Conservation (phyloP, 257 asterid species). For the Penstemon barbatus region DNA sequence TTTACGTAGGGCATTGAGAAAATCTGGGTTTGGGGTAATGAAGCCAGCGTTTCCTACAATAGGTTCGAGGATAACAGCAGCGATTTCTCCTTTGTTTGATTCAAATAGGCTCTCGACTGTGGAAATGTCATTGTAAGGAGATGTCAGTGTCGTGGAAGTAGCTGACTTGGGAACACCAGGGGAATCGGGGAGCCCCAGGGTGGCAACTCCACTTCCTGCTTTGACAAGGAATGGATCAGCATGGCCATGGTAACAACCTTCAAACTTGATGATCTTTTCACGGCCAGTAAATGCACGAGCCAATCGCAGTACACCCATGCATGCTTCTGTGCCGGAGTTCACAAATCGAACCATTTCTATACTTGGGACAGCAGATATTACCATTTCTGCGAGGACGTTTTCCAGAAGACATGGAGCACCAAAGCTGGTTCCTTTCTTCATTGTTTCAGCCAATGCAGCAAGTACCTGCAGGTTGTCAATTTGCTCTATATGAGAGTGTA, state of each 20-base stretch:
- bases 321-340: conserved; percentile 99
- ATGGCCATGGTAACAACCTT: conserved; percentile 99
- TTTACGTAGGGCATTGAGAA: conserved; percentile 55
- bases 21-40: conserved; percentile 74
- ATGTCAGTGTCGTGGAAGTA: conserved; percentile 63
- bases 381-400: conserved; percentile 90
- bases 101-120: conserved; percentile 68
- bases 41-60: conserved; percentile 98
- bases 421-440: conserved; percentile 98
- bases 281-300: conserved; percentile 96
- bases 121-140: conserved; percentile 77
- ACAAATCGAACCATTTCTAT: conserved; percentile 98
- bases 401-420: conserved; percentile 99
- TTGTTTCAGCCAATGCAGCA: conserved; percentile 88
- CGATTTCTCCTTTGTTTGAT: conserved; percentile 72
- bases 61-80: conserved; percentile 85
- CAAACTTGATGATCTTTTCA: conserved; percentile 81
- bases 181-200: conserved; percentile 95
- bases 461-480: conserved; percentile 56
- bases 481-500: conserved; percentile 7
- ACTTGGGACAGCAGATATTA: conserved; percentile 92
- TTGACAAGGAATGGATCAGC: conserved; percentile 98
- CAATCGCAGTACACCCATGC: conserved; percentile 91
- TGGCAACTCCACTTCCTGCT: conserved; percentile 99
- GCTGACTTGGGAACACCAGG: conserved; percentile 98